Evolutionary conservation across 1,284 basidiomycete genomes (phyloP), one percentile per base, ranked within the genome.

Genomic region (Coniophora puteana): DNA sequence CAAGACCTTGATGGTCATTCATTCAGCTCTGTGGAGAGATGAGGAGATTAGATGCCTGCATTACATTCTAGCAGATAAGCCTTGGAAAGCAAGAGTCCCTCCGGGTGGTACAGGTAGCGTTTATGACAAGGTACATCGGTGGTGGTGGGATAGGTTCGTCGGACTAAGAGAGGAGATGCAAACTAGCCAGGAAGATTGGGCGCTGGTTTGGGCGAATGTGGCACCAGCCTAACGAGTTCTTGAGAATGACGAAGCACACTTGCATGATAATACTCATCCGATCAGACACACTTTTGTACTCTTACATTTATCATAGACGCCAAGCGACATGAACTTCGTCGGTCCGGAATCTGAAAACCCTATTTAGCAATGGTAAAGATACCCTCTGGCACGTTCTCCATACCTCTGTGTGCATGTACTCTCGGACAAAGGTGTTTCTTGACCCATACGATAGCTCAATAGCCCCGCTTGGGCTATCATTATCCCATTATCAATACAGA

Each of bases 391-490:
- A n/a, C n/a, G n/a, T n/a, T n/a, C n/a, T n/a, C n/a, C n/a, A n/a
- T 50, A 89, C 89, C 92, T 74, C 66, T 97, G 93, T 5, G 93
- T 97, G 51, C 91, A 93, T 25, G 80, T 85, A 44, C 84, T 93
- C 59, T 94, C 80, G 29, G 74, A 64, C 24, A 97, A 57, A 3
- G 85, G 76, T 1, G 92, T 96, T 34, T 66, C 65, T 49, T 82
- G 75, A n/a, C 95, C 95, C 93, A 96, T 98, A 5, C 96, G 77
- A 63, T 83, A 92, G 44, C 86, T 83, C 27, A 99, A 72, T 35
- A 99, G 71, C 20, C 95, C 95, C 2, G 96, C 96, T 62, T 99
- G 96, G 1, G 96, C 96, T 43, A 99, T 99, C 96, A 99, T 99
- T 57, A 99, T 95, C 3, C 96, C 96, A 57, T 99, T 99, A 65